These are phyloP conservation scores for Ustanciosporium gigantosporum DNA, from an alignment of 1,284 basidiomycete species.

Conservation along the genomic window DNA sequence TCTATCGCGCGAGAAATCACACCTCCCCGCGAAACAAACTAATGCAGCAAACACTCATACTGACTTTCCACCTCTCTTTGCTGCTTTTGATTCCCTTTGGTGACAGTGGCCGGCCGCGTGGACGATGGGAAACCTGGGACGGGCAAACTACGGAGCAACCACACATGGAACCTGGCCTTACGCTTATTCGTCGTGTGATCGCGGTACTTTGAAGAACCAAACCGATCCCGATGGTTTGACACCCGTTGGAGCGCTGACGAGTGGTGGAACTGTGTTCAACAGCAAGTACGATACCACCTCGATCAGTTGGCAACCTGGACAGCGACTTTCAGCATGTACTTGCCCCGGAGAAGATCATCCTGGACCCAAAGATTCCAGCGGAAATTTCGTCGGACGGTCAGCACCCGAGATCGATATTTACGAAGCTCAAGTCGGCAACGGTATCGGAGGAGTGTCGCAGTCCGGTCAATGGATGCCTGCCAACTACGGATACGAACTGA, in stretches of 20 bases:
- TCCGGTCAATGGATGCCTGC: slow-evolving; percentile 76
- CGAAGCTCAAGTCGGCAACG: slow-evolving; percentile 66
- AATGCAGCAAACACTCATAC: too few species aligned
- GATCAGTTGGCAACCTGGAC: slow-evolving; percentile 71
- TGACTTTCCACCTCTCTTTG: slow-evolving; percentile 12
- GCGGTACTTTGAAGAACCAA: slow-evolving; percentile 50
- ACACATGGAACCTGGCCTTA: slow-evolving; percentile 74
- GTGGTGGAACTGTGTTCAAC: slow-evolving; percentile 75
- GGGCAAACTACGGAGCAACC: slow-evolving; percentile 58
- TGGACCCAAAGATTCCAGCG: slow-evolving; percentile 71
- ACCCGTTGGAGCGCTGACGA: slow-evolving; percentile 68
- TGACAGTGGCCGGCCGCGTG: slow-evolving; percentile 70
- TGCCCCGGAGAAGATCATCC: slow-evolving; percentile 80
- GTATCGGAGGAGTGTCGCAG: slow-evolving; percentile 71
- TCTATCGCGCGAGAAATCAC: too few species aligned
- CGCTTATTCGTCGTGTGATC: slow-evolving; percentile 62
- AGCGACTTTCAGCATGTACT: slow-evolving; percentile 72
- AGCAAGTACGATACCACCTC: slow-evolving; percentile 37
- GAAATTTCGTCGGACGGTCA: slow-evolving; percentile 72
- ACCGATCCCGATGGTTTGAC: slow-evolving; percentile 34
- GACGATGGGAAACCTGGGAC: slow-evolving; percentile 79
- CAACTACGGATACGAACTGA: slow-evolving; percentile 62
- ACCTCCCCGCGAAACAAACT: too few species aligned
- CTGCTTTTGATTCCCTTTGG: slow-evolving; percentile 64
- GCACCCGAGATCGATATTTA: slow-evolving; percentile 73